Base-by-base conservation (phyloP, 2,329 filamentous ascomycete genomes). In the Dothideomycetes sp. region DNA sequence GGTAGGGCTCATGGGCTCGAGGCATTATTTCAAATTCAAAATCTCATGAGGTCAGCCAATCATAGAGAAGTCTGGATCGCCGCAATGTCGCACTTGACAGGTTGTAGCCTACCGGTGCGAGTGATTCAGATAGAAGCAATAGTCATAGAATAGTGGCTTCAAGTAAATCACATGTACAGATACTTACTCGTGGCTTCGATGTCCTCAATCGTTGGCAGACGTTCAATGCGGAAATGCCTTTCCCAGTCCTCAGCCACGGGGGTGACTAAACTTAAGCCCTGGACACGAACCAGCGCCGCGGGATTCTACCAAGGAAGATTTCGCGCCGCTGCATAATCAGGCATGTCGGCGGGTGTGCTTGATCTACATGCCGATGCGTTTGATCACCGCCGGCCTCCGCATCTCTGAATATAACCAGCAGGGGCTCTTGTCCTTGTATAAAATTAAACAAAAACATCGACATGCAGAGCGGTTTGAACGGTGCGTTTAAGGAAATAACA, bases 371-470 rank as follows among this genome's bases (percentile, higher is more conserved):
- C 27, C 15, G 39, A 37, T 37, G 34, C 36, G 34, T 34, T 19
- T 34, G 39, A 41, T 41, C 39, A 19, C 19, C 34, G 29, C 34
- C 35, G 39, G 39, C 34, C 29, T 30, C 30, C 29, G 19, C 16
- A 22, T n/a, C 27, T 29, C 34, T 37, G 34, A 30, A 41, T 30
- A 16, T 32, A 30, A 37, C 30, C 34, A 41, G 34, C 22, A 34
- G 29, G 39, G 30, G 30, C n/a, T n/a, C 5, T 19, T 34, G 16
- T 34, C n/a, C 4, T 30, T 41, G 31, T 41, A 41, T 37, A 37
- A 41, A 22, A 41, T 41, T 37, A 41, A 41, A 30, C 34, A 41
- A 37, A 41, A 8, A 32, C n/a, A 29, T 8, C 24, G 12, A 32
- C 30, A 32, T 12, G 11, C 30, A 12, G 30, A 15, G 37, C 39